Evolutionary conservation across 75 land plant genomes (phyloP), one percentile per base, ranked within the genome.

Genomic region (Chamaecyparis obtusa): DNA sequence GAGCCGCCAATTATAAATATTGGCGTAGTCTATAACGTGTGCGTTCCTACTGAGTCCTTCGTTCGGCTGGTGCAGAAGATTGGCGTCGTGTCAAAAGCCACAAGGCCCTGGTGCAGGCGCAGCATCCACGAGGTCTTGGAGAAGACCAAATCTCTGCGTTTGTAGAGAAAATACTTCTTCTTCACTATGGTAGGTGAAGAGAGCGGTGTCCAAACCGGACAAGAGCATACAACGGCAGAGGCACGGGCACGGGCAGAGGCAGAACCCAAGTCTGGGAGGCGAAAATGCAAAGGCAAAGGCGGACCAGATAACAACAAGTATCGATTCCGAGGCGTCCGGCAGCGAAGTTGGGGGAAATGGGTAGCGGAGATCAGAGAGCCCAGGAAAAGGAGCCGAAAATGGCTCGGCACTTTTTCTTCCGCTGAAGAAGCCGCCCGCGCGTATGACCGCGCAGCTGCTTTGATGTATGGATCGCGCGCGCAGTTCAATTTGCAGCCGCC

Each of bases 301-400:
- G 83, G 83, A 24, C 83, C 83, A 44, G 83, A 81, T 14, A 81
- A 81, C n/a, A 81, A 44, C 83, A 81, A 81, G 27, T 81, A 44
- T 46, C 49, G 83, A 13, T 81, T 81, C 41, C 51, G 85, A 55
- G 85, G 85, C 41, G 64, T 84, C 10, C 37, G 85, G 2, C 85
- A 86, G 88, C 88, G 89, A 35, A 93, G 88, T 81, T 92, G 92
- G 91, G 96, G 92, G 81, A 89, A 86, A 41, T 94, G 92, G 91
- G 95, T 92, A 15, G 93, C 96, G 32, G 96, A 94, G 88, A 94
- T 94, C 57, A 81, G 96, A 32, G 89, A 93, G 35, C 96, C 96
- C 0, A 81, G 86, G 16, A 64, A 93, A 41, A 92, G 91, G n/a
- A 87, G 79, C 36, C 86, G 96, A 30, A 84, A 90, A 55, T 95